Base-by-base conservation (phyloP, 208 protist genomes). In the Leishmania gerbilli region DNA sequence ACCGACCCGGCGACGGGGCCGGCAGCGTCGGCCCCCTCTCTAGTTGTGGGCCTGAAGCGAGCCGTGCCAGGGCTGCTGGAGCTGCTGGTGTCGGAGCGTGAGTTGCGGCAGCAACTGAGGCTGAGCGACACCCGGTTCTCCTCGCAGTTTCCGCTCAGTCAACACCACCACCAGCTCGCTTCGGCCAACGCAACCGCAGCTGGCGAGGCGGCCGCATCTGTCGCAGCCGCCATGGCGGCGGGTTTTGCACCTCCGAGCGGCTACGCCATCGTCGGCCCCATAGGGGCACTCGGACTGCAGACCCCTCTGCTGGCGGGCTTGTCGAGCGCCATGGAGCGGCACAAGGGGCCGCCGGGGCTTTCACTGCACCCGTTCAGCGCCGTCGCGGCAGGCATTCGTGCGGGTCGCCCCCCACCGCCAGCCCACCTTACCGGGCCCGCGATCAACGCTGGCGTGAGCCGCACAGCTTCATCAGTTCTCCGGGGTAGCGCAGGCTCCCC, bases 31-130 rank as follows among this genome's bases (percentile, higher is more conserved):
- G 13, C 64, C 21, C 65, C 72, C 9, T 76, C 77, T 1, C 15
- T 81, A 1, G 62, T 79, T 21, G 47, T 85, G 17, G 77, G 81
- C 17, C 76, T 83, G 31, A 65, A 55, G n/a, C 80, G 76, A 49
- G 55, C 49, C 13, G 87, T 92, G n/a, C 89, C 89, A 4, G 82
- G 85, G n/a, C n/a, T 92, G 64, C 74, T 92, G 13, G 85, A 92
- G 69, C 77, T 92, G 51, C 47, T 89, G 34, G 78, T 58, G 7
- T 84, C 80, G 40, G 87, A 90, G 84, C 79, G 65, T 15, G 60
- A 74, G 6, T 71, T 82, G 76, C 88, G 80, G 11, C 72, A 53
- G 64, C 87, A 82, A 55, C 62, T 82, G 15, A 81, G 81, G 45
- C 58, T 87, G 68, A 71, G 71, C 2, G 79, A 89, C 60, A 76